Conservation (phyloP, 1,284 basidiomycete species). For the Exobasidium rhododendri region DNA sequence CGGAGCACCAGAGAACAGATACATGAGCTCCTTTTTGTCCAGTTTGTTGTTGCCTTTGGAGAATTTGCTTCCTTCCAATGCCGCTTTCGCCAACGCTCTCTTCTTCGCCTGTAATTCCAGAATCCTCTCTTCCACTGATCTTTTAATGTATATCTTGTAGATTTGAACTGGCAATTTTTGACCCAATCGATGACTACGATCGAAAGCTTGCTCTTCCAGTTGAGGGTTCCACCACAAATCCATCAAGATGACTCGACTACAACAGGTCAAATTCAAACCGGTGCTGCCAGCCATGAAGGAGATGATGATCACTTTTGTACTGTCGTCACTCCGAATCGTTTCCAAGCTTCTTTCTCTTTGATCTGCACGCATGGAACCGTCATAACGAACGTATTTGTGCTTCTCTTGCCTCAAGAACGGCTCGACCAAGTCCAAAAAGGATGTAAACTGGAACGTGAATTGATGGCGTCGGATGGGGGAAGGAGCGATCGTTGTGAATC, state of each 20-base stretch:
- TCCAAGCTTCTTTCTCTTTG: constrained; percentile 72
- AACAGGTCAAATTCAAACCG: constrained; percentile 89
- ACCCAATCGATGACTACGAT: constrained; percentile 83
- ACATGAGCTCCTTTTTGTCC: constrained; percentile 16
- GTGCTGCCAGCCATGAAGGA: constrained; percentile 95
- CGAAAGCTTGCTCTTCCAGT: constrained; percentile 78
- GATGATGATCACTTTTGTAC: constrained; percentile 75
- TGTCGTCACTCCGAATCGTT: constrained; percentile 66
- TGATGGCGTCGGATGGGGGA: constrained; percentile 55
- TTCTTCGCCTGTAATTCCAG: constrained; percentile 70
- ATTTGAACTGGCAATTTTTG: constrained; percentile 84
- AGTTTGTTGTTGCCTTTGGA: constrained; percentile 56
- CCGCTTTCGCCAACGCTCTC: constrained; percentile 75
- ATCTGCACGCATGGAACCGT: constrained; percentile 76
- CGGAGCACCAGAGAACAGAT: constrained; percentile 16
- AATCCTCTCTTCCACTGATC: constrained; percentile 87
- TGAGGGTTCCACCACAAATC: constrained; percentile 80
- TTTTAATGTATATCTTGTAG: constrained; percentile 83
- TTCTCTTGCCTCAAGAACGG: constrained; percentile 70
- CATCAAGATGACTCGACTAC: constrained; percentile 87
- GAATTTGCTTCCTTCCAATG: constrained; percentile 80
- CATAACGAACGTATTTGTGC: constrained; percentile 77
- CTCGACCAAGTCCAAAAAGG: constrained; percentile 81
- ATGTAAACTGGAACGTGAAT: no score
- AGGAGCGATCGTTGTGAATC: no score